Base-by-base conservation (phyloP, 1,284 basidiomycete species). In the Cutaneotrichosporon sp. region DNA sequence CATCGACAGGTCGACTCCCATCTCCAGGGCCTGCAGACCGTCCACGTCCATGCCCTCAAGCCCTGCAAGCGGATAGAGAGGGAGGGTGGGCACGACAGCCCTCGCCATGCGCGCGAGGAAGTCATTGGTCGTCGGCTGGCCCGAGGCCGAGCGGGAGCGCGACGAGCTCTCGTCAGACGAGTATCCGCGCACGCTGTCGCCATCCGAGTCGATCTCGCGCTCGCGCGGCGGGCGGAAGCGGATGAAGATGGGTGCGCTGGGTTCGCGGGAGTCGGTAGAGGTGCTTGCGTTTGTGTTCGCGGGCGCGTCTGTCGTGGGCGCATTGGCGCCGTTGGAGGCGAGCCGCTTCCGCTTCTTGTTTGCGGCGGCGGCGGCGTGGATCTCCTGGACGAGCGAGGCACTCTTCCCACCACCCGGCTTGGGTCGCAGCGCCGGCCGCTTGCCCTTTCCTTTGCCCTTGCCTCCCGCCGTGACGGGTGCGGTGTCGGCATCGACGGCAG, bases 121-220 rank as follows among this genome's bases (percentile, higher is more conserved):
- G 18, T 64, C 62, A 52, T 60, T 64, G 14, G 49, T 57, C 18
- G 43, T 33, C 46, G 20, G 50, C 25, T 5, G 33, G 18, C 11
- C 8, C 29, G 34, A 43, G 18, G 45, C 36, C 8, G 49, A 55
- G 10, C n/a, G 38, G 10, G 29, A 25, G 14, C 18, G 27, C 7
- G 51, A 51, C 7, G 51, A 51, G n/a, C 43, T 58, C 8, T 70
- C 71, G 31, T 71, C 69, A 2, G 62, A 56, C 10, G 73, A 70
- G 52, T 64, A 72, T 0, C 68, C 72, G 6, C 67, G 67, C 22
- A 75, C 72, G 0, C 73, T 73, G 56, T 77, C 75, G 9, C 75
- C 74, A 46, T 77, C 75, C 31, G 72, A 73, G 64, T 77, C 75
- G 29, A 72, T 70, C 54, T 69, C 67, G 58, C 72, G 73, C 50